These are phyloP conservation scores for Umbelopsis ramanniana DNA, from an alignment of 192 early-diverging fungal genomes.

Conservation along the genomic window DNA sequence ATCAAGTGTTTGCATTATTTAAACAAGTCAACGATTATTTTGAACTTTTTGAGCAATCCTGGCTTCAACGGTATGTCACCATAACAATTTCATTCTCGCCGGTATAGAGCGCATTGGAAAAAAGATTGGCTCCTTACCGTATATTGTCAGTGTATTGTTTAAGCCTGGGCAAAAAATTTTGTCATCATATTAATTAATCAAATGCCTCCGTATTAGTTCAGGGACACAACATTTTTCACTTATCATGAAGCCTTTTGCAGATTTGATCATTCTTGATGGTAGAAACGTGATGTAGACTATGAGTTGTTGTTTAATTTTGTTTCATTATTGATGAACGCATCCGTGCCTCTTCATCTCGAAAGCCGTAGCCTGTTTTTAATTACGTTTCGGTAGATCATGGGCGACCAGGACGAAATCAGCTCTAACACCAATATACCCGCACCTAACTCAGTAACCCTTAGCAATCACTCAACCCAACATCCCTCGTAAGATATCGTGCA, in stretches of 20 bases:
- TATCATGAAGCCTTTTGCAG: constrained; percentile 22
- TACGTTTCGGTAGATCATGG: constrained; percentile 2
- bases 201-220: constrained; percentile 18
- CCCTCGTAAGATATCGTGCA: neutral
- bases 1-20: constrained; percentile 6
- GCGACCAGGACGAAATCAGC: neutral
- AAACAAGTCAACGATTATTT: neutral
- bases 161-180: neutral
- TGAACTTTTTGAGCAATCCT: neutral
- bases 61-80: neutral
- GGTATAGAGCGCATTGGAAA: neutral
- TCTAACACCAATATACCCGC: neutral
- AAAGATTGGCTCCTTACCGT: neutral
- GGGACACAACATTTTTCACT: constrained; percentile 22
- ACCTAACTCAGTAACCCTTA: neutral
- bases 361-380: neutral
- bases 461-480: neutral
- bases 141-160: neutral
- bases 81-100: neutral
- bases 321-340: neutral
- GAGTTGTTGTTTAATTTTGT: constrained; percentile 5
- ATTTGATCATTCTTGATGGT: constrained; percentile 19
- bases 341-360: constrained; percentile 13
- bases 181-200: constrained; percentile 11
- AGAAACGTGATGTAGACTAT: constrained; percentile 15